Base-by-base conservation (phyloP, 2,329 filamentous ascomycete genomes). In the Aspergillus ruber region DNA sequence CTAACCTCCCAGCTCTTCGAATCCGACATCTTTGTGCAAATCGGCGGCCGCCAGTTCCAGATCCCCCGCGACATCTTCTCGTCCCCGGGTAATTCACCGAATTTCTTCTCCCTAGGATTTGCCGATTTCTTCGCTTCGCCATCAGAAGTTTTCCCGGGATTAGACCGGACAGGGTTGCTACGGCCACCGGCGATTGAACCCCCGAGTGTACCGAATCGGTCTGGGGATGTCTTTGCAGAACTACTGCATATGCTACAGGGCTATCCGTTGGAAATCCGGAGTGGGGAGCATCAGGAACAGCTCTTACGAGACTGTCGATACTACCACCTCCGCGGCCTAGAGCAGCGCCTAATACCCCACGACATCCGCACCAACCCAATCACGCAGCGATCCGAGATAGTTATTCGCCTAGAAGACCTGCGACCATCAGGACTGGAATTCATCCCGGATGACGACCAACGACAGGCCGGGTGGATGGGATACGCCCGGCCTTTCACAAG, bases 31-130 rank as follows among this genome's bases (percentile, higher is more conserved):
- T 95, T 90, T 74, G 90, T 95, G 60, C 85, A 87, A 51, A 91
- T 97, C 59, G 91, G 91, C 50, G 82, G 88, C 56, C 82, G 80
- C 49, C 83, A 93, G 59, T 97, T 97, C 69, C 86, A 90, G 64
- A 90, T 97, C 55, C 87, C 90, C 2, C 86, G 90, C 53, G 88
- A 95, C 58, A 77, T 95, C 51, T 95, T 97, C 68, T 85, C 81
- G 25, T 80, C 81, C 32, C 88, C 90, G 1, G 91, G 90, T 21
- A 90, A 97, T 70, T 84, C 83, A n/a, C 90, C 90, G 10, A 97
- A 97, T 67, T 97, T 90, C 76, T 97, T 97, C 74, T 86, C 89
- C 0, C 79, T 96, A 3, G 90, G 90, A 50, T 95, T 95, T 62
- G 85, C 84, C 33, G 81, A 88, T 58, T 94, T 95, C 76, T 95